Conservation (phyloP, 2,329 filamentous ascomycete genomes). For the Aspergillus sp. region DNA sequence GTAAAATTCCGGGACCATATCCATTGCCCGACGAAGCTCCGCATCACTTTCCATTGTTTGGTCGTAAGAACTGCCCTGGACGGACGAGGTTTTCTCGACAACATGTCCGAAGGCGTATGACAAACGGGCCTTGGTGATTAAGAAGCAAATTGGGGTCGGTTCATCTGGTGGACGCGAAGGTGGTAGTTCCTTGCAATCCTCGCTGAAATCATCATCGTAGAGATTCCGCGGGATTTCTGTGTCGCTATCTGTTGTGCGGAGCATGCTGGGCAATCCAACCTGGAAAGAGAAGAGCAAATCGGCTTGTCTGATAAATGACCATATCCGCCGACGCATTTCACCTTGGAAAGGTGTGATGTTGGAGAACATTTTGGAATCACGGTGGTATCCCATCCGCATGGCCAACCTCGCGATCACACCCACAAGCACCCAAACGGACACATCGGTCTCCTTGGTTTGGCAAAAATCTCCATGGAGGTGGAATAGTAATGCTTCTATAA, state of each 20-base stretch:
- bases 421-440: constrained; percentile 52
- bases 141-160: constrained; percentile 48
- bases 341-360: constrained; percentile 54
- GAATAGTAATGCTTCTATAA: constrained; percentile 55
- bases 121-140: constrained; percentile 40
- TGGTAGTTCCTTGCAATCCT: constrained; percentile 49
- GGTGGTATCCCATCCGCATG: constrained; percentile 59
- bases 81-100: constrained; percentile 34
- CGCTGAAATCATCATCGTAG: constrained; percentile 57
- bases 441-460: constrained; percentile 51
- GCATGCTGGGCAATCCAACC: constrained; percentile 59
- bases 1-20: constrained; percentile 70
- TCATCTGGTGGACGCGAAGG: constrained; percentile 50
- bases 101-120: constrained; percentile 38
- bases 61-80: constrained; percentile 47
- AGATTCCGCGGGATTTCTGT: constrained; percentile 55
- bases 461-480: constrained; percentile 56
- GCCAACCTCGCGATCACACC: constrained; percentile 54
- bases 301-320: constrained; percentile 47
- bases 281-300: constrained; percentile 60
- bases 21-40: constrained; percentile 48
- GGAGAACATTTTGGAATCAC: constrained; percentile 52
- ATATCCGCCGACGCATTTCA: constrained; percentile 47
- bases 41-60: constrained; percentile 54
- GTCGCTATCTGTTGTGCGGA: constrained; percentile 56